Evolutionary conservation across 805 yeast genomes (phyloP), one percentile per base, ranked within the genome.

Genomic region (Candida maesae): DNA sequence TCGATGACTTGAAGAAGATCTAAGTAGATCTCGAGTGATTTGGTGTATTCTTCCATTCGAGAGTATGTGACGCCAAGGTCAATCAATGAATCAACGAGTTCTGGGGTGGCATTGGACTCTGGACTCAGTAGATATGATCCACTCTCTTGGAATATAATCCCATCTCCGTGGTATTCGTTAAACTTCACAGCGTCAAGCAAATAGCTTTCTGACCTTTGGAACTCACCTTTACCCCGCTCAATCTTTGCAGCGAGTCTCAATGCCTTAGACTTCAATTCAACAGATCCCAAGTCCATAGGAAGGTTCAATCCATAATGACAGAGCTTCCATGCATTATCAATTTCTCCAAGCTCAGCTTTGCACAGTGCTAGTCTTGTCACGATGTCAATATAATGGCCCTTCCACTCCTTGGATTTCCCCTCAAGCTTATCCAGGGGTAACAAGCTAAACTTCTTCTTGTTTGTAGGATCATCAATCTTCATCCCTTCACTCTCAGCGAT

Each of bases 341-440:
- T 15, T 24, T 64, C 57, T 1, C 59, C 60, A 5, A 38, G 16
- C 20, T 55, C 55, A 4, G 48, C 53, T 38, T 65, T 54, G 1
- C 68, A 59, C 19, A 68, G 33, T 0, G 72, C 70, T 46, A 61
- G 60, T 47, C 76, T 57, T 7, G 67, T 38, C 5, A 71, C 47
- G 10, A 71, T 47, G 50, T 72, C 73, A 13, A 70, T 38, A 42
- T 67, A 70, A 0, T 52, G 45, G 4, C 53, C 25, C 43, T 65
- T 61, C 48, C 65, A 61, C 35, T 53, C 59, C 20, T 60, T 56
- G 34, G 49, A 48, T 35, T 53, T 59, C 39, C 48, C 44, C 9
- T 53, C 44, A 14, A 64, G 36, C 20, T 53, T 45, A 10, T 51
- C 52, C 34, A 52, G 55, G 19, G 39, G 53, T 26, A 51, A 47